phyloP scores from a whole-genome alignment of 192 early-diverging fungal species.

The Linderina pennispora region DNA sequence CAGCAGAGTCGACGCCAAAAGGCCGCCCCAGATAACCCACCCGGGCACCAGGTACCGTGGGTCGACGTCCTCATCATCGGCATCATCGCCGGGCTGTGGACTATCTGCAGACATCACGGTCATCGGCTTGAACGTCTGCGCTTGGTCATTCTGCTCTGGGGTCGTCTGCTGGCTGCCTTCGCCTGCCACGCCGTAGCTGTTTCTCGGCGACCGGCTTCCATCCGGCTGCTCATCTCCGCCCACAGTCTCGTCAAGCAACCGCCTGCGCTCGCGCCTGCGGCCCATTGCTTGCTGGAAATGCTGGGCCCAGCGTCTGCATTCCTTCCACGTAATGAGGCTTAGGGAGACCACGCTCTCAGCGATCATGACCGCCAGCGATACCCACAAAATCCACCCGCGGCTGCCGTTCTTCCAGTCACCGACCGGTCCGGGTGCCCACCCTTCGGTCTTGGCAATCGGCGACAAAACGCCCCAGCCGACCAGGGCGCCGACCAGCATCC shows the following conservation, averaged over 20 bases:
- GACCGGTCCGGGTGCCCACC: conserved; percentile 68
- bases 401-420: conserved; percentile 62
- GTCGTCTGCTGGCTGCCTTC: too few relatives aligned
- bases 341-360: conserved; percentile 63
- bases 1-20: conserved; percentile 53
- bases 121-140: background rate
- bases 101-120: background rate
- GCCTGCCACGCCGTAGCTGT: background rate
- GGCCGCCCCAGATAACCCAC: conserved; percentile 57
- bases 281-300: conserved; percentile 3
- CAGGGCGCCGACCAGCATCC: conserved; percentile 64
- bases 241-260: background rate
- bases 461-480: conserved; percentile 74
- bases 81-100: background rate
- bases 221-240: too few relatives aligned
- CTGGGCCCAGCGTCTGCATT: conserved; percentile 7
- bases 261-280: background rate
- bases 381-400: conserved; percentile 75
- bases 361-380: conserved; percentile 75
- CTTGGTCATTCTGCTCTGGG: too few relatives aligned
- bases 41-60: conserved; percentile 52
- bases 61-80: conserved; percentile 28
- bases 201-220: background rate
- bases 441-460: conserved; percentile 57
- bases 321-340: conserved; percentile 47